Evolutionary conservation across 352 stramenopile genomes (phyloP).

Genomic region (Phytophthora chlamydospora): DNA sequence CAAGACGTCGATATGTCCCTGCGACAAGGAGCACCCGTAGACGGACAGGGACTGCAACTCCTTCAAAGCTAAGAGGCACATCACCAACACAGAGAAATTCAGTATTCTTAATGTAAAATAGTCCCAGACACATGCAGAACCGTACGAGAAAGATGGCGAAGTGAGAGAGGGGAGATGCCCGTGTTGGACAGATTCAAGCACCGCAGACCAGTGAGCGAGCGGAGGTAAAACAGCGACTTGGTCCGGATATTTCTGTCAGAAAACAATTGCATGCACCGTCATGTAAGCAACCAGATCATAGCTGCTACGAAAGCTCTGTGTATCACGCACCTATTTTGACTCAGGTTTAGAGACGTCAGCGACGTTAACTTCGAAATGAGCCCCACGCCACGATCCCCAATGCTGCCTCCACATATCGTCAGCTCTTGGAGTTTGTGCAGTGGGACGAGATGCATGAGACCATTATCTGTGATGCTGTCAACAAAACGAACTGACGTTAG

Average conservation of each 20-base stretch:
- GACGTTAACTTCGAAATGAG: conserved; percentile 78
- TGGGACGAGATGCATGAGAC: conserved; percentile 62
- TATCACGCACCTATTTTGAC: conserved; percentile 67
- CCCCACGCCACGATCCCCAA: conserved; percentile 74
- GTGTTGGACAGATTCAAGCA: conserved; percentile 85
- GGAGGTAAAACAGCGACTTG: conserved; percentile 69
- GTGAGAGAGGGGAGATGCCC: conserved; percentile 62
- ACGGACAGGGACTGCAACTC: conserved; percentile 59
- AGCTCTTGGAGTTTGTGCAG: conserved; percentile 62
- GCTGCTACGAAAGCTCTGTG: not conserved
- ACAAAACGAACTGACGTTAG: conserved; percentile 8
- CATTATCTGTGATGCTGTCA: conserved; percentile 70
- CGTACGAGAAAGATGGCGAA: conserved; percentile 76
- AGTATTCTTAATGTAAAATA: conserved; percentile 2
- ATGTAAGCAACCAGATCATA: not conserved
- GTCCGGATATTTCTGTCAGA: conserved; percentile 68
- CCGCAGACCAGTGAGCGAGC: conserved; percentile 59
- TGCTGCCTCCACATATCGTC: conserved; percentile 68
- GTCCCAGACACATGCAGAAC: conserved; percentile 3
- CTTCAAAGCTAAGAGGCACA: conserved; percentile 47
- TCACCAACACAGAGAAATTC: conserved; percentile 4
- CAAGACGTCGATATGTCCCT: conserved; percentile 58
- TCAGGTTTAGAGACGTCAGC: conserved; percentile 79
- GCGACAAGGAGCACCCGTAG: conserved; percentile 56
- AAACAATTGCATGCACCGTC: conserved; percentile 1